Evolutionary conservation across 164 flowering plant genomes (phyloP), one percentile per base, ranked within the genome.

Genomic region (Vitis riparia): DNA sequence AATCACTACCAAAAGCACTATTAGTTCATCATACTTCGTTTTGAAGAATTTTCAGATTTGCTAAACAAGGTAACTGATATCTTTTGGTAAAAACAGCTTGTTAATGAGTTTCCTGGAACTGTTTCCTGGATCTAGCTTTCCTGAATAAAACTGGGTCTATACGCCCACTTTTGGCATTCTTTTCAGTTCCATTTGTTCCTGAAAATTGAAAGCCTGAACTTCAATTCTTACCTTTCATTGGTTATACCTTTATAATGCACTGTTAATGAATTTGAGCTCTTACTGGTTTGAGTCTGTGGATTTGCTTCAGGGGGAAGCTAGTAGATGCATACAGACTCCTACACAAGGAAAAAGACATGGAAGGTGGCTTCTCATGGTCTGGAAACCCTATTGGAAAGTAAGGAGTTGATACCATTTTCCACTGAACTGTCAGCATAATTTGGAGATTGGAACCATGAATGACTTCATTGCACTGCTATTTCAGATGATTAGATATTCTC

Each of bases 311-410:
- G 87, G 98, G 99, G 63, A 91, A 81, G 82, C 84, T 94, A 68
- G 68, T 94, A 55, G 99, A 94, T 83, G 99, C 97, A 12, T 92
- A 94, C 77, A 84, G 98, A 83, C 79, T 73, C 68, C 78, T 94
- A 16, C 91, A 92, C 79, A 79, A 86, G 78, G 98, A 90, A 32
- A 83, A 86, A 76, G 98, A 94, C 75, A 86, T 84, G 87, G 96
- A 94, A 29, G 55, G 77, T 66, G 99, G 98, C 59, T 92, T 94
- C 81, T 92, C 99, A 8, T 94, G 99, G 99, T 94, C 96, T 6
- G 99, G 99, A 68, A 80, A 94, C 73, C 99, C 99, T 55, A 72
- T 92, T 68, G 99, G 99, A 62, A 94, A 87, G 98, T 94, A 85
- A 81, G 95, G 58, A 23, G 3, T 47, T 30, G 19, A 52, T 65